Conservation (phyloP, 2,329 filamentous ascomycete genomes). For the Phaeoacremonium minimum region DNA sequence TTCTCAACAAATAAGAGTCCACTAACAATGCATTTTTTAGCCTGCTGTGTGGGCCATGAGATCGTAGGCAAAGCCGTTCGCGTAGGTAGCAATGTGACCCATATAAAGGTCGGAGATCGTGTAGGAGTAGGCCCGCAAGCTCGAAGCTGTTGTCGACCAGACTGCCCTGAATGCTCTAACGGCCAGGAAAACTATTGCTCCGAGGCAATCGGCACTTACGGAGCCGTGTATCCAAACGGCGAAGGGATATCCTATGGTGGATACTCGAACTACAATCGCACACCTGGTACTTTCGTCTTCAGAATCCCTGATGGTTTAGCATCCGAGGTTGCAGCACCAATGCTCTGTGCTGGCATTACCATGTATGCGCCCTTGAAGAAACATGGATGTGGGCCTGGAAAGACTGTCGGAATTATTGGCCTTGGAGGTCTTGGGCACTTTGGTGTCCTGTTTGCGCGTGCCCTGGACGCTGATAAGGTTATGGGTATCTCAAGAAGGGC, state of each 20-base stretch:
- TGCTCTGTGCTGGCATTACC: slow-evolving; percentile 67
- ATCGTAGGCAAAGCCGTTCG: slow-evolving; percentile 52
- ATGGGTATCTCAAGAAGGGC: slow-evolving; percentile 51
- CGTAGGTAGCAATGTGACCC: slow-evolving; percentile 38
- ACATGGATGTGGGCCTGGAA: slow-evolving; percentile 62
- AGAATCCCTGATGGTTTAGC: slow-evolving; percentile 34
- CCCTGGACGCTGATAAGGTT: slow-evolving; percentile 56
- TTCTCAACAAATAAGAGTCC: no score
- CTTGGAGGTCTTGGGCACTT: slow-evolving; percentile 67
- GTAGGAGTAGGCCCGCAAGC: slow-evolving; percentile 58
- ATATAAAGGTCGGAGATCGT: slow-evolving; percentile 53
- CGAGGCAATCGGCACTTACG: slow-evolving; percentile 45
- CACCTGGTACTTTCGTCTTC: slow-evolving; percentile 36
- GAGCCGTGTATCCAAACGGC: slow-evolving; percentile 42
- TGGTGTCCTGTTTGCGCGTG: slow-evolving; percentile 62
- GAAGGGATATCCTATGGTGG: slow-evolving; percentile 56
- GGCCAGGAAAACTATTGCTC: slow-evolving; percentile 32
- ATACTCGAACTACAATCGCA: slow-evolving; percentile 26
- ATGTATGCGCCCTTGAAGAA: slow-evolving; percentile 57
- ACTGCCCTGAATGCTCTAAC: slow-evolving; percentile 33
- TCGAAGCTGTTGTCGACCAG: slow-evolving; percentile 41
- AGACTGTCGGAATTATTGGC: slow-evolving; percentile 62
- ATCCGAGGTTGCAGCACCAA: slow-evolving; percentile 44
- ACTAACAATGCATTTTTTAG: slow-evolving; percentile 36
- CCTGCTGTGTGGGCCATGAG: slow-evolving; percentile 54